Evolutionary conservation across 371 early-diverging fungal genomes (phyloP).

Genomic region (Mortierella sp.): DNA sequence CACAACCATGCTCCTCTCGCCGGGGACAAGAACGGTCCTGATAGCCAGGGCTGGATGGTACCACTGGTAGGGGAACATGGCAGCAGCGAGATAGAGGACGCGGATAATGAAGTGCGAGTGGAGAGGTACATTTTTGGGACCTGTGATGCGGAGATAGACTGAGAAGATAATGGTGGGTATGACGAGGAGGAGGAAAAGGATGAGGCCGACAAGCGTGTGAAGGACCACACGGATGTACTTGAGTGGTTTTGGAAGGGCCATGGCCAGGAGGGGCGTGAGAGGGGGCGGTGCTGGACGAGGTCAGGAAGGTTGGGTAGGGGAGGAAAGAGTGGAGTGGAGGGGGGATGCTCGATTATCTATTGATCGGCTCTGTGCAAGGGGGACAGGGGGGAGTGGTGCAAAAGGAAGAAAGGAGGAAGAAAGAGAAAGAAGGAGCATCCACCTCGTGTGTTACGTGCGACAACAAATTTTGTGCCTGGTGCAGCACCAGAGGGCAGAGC

Average conservation of each 20-base stretch:
- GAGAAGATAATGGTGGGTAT: conserved; percentile 40
- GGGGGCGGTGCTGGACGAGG: too few relatives aligned
- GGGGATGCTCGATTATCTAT: too few relatives aligned
- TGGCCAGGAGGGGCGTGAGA: neutral
- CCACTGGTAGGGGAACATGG: conserved; percentile 54
- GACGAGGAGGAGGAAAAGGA: conserved; percentile 41
- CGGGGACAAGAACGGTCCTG: conserved; percentile 38
- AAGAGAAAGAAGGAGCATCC: too few relatives aligned
- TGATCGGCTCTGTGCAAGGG: too few relatives aligned
- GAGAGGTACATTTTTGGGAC: conserved; percentile 38
- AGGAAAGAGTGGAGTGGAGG: too few relatives aligned
- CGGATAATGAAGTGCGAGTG: conserved; percentile 47
- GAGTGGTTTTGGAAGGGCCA: conserved; percentile 49
- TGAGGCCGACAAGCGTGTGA: conserved; percentile 28
- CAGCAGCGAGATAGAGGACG: conserved; percentile 47
- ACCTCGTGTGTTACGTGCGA: too few relatives aligned
- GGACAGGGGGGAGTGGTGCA: too few relatives aligned
- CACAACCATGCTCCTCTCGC: conserved; percentile 46
- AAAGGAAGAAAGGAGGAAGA: too few relatives aligned
- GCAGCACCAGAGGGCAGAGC: too few relatives aligned
- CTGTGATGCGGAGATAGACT: conserved; percentile 21
- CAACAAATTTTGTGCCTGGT: too few relatives aligned
- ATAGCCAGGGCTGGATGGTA: conserved; percentile 41
- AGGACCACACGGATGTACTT: conserved; percentile 44
- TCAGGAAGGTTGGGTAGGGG: too few relatives aligned